phyloP scores from a whole-genome alignment of 225 moss, liverwort and hornwort genomes.

The Bryum argenteum region DNA sequence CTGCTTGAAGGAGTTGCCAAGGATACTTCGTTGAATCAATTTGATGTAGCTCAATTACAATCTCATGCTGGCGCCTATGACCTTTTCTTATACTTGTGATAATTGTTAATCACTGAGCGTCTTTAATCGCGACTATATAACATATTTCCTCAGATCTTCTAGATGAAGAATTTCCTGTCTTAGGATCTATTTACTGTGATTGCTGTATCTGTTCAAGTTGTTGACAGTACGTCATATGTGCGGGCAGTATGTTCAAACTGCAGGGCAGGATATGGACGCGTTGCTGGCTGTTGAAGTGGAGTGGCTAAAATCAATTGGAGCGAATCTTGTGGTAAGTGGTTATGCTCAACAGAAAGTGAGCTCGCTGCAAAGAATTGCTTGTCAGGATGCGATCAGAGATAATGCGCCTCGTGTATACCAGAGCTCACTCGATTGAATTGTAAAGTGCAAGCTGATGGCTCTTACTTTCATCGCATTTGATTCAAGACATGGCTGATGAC shows the following conservation, averaged over 20 bases:
- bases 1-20: conserved; percentile 1
- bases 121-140: not conserved
- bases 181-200: not conserved
- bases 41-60: not conserved
- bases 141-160: not conserved
- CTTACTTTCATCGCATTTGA: conserved; percentile 9
- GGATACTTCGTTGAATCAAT: not conserved
- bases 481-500: conserved; percentile 31
- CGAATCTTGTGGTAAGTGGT: conserved; percentile 73
- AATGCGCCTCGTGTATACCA: not conserved
- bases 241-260: conserved; percentile 71
- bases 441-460: conserved; percentile 8
- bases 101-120: not conserved
- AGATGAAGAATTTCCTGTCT: not conserved
- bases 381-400: not conserved
- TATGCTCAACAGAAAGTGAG: conserved; percentile 2
- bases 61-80: not conserved
- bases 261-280: conserved; percentile 67
- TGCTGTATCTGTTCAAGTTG: conserved; percentile 21
- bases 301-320: conserved; percentile 74
- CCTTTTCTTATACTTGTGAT: not conserved
- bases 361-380: not conserved
- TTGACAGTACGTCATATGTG: conserved; percentile 25
- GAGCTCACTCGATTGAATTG: conserved; percentile 1
- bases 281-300: conserved; percentile 65